Evolutionary conservation across 2,329 filamentous ascomycete species (phyloP), one percentile per base, ranked within the genome.

Genomic region (Aspergillus intermedius): DNA sequence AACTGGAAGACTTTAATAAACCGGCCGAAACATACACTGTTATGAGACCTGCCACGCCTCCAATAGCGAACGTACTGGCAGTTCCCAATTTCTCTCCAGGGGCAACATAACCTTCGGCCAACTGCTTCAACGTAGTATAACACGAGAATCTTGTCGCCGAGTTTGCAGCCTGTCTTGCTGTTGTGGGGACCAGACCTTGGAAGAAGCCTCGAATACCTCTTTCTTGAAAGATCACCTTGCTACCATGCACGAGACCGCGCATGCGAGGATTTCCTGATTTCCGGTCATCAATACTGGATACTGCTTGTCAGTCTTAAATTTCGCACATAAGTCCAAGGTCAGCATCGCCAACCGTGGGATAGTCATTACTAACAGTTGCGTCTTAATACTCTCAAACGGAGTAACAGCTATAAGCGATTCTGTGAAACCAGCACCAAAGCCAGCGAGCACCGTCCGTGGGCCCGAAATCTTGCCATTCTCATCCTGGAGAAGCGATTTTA

Each of bases 301-400:
- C 10, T 8, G 7, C 7, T 44, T 22, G 15, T 34, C 23, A 43
- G 41, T 39, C 34, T 5, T 3, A 15, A 44, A 6, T n/a, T 28
- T 17, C 19, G 41, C 41, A 43, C 32, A 40, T 19, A 40, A 15
- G n/a, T n/a, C 9, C 15, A 12, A 19, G 37, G 17, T 40, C 9
- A 25, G 8, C 25, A 22, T 13, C 13, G 13, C 35, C 39, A 34
- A n/a, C 5, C 25, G 9, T 46, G 39, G 39, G 39, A 32, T 32
- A 42, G 46, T 55, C 13, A 55, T 42, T 44, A 68, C 74, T 47
- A 66, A 87, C 80, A 98, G 75, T 59, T 94, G 94, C 45, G 93
- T 98, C 77, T 98, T 98, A 72, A 98, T 96, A 62, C 88, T 94
- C 74, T 98, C 93, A 50, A 94, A 96, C 0, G 93, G 93, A 30